These are phyloP conservation scores for Ilyonectria mors-panacis DNA, from an alignment of 2,329 filamentous ascomycete genomes.

Conservation along the genomic window DNA sequence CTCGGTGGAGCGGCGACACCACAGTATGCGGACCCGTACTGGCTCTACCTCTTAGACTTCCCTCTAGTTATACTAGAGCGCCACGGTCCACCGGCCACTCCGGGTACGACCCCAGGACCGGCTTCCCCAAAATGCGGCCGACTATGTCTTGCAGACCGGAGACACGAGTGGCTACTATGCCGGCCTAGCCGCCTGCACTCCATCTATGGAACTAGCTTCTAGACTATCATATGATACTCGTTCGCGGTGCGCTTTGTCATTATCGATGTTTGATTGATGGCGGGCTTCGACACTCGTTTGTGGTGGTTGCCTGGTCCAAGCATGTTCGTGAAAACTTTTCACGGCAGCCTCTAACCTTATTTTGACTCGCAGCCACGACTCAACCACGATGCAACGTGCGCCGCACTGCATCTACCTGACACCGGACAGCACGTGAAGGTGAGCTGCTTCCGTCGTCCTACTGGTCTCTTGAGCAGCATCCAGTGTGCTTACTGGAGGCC, in stretches of 20 bases:
- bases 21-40: neutral
- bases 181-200: neutral
- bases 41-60: neutral
- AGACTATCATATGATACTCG: neutral
- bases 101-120: neutral
- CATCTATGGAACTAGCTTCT: slow-evolving; percentile 1
- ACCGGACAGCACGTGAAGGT: neutral
- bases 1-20: neutral
- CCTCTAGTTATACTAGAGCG: neutral
- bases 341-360: neutral
- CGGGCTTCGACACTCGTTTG: slow-evolving; percentile 7
- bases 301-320: slow-evolving; percentile 5
- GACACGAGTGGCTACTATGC: neutral
- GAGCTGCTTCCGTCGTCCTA: neutral
- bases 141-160: slow-evolving; percentile 1
- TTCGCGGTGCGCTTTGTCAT: neutral
- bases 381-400: slow-evolving; percentile 6
- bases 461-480: neutral
- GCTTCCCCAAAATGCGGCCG: neutral
- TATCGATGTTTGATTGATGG: slow-evolving; percentile 2
- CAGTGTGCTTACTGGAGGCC: neutral
- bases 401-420: slow-evolving; percentile 4
- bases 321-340: neutral
- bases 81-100: slow-evolving; percentile 1
- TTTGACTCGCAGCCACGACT: slow-evolving; percentile 6